phyloP scores from a whole-genome alignment of 129 eudicot species.

The Apium graveolens region DNA sequence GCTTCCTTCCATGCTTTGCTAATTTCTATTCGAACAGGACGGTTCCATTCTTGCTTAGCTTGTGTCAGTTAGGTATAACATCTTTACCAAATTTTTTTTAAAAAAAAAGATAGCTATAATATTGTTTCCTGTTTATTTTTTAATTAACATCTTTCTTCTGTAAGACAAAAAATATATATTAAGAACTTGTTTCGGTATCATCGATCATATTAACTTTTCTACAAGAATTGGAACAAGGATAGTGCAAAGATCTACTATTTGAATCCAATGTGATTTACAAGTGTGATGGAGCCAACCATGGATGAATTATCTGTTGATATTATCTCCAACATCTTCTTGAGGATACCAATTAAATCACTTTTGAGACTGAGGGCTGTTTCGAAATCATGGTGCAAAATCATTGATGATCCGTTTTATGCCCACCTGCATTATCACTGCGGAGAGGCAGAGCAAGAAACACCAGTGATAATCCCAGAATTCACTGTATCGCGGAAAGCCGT shows the following conservation, averaged over 20 bases:
- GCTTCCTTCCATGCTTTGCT: no score
- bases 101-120: neutral
- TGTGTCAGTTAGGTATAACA: no score
- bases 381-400: slow-evolving; percentile 7
- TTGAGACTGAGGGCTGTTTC: neutral
- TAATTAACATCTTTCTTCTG: neutral
- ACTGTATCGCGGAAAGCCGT: neutral
- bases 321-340: neutral
- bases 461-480: neutral
- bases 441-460: neutral
- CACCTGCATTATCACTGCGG: neutral
- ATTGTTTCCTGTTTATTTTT: neutral
- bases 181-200: neutral
- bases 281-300: neutral
- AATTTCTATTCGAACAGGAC: neutral
- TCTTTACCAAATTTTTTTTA: no score
- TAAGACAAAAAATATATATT: neutral
- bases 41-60: neutral
- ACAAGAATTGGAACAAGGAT: neutral
- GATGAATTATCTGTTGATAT: neutral
- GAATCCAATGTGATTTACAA: neutral
- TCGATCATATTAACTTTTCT: neutral
- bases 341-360: neutral
- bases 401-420: neutral
- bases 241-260: neutral